Evolutionary conservation across 805 yeast genomes (phyloP), one percentile per base, ranked within the genome.

Genomic region (Schizosaccharomyces octosporus): DNA sequence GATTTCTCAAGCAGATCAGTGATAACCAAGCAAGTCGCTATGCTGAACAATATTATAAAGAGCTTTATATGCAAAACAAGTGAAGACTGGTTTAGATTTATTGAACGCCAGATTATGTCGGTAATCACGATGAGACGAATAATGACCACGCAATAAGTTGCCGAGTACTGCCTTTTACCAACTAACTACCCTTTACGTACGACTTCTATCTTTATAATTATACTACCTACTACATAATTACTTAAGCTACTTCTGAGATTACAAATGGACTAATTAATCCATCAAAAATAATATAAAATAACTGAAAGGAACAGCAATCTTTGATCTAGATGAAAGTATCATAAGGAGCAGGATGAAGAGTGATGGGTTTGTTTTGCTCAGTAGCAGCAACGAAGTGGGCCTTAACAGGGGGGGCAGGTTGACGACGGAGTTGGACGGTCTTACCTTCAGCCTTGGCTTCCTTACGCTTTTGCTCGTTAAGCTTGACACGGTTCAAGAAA

Each of bases 301-400:
- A n/a, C 27, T 24, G 27, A 45, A 45, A 45, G 51, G 51, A 45
- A 45, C 51, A 45, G 51, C 51, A 45, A 19, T 45, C 51, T 45
- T 45, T 45, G 27, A 45, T 19, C 51, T 88, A 93, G 81, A 93
- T 93, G 85, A 84, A 90, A 75, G 98, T 93, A 83, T 93, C 99
- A 85, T 93, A 93, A 76, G 98, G 85, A 80, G 87, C 89, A 79
- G 99, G 97, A 75, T 96, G 93, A 78, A 93, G 83, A 73, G 96
- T 89, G 78, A 89, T 95, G 73, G 97, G 96, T 72, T 81, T 79
- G 79, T 84, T 82, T 73, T 81, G 82, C 36, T 51, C 36, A 72
- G 95, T 83, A 65, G 89, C 74, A 65, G 89, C 74, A 72, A 93
- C 84, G 72, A 84, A 78, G 79, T 83, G 86, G 68, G 95, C 80